phyloP scores from a whole-genome alignment of 805 yeast genomes.

The Candida orba region DNA sequence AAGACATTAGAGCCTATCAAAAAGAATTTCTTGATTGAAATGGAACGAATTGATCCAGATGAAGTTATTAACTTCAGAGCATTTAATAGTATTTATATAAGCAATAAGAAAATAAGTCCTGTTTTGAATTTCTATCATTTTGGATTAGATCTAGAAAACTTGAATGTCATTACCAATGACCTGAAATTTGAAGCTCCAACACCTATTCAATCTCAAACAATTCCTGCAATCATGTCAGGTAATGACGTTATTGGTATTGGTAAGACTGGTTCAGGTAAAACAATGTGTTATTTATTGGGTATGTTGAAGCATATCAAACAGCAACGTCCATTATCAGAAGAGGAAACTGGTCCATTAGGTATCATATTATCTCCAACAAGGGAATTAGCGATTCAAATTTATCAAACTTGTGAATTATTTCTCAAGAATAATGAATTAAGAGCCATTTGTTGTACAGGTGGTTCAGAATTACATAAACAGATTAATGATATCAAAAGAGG shows the following conservation, averaged over 20 bases:
- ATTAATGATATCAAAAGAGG: conserved; percentile 75
- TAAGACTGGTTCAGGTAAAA: conserved; percentile 95
- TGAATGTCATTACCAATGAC: conserved; percentile 42
- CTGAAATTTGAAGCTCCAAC: conserved; percentile 62
- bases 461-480: conserved; percentile 74
- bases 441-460: conserved; percentile 85
- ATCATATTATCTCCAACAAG: conserved; percentile 85
- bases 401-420: conserved; percentile 57
- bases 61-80: conserved; percentile 64
- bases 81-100: conserved; percentile 38
- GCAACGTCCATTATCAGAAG: conserved; percentile 42
- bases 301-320: conserved; percentile 77
- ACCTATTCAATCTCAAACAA: conserved; percentile 83
- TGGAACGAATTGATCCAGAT: conserved; percentile 38
- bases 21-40: conserved; percentile 52
- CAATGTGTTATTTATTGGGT: conserved; percentile 81
- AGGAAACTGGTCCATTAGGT: conserved; percentile 70
- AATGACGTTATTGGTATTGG: conserved; percentile 90
- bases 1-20: conserved; percentile 46
- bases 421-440: conserved; percentile 40
- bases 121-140: conserved; percentile 72
- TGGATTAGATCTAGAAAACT: conserved; percentile 59
- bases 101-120: conserved; percentile 38
- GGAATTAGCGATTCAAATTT: conserved; percentile 82
- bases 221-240: conserved; percentile 88